Evolutionary conservation across 2,329 filamentous ascomycete species (phyloP).

Genomic region (Alternaria ventricosa): DNA sequence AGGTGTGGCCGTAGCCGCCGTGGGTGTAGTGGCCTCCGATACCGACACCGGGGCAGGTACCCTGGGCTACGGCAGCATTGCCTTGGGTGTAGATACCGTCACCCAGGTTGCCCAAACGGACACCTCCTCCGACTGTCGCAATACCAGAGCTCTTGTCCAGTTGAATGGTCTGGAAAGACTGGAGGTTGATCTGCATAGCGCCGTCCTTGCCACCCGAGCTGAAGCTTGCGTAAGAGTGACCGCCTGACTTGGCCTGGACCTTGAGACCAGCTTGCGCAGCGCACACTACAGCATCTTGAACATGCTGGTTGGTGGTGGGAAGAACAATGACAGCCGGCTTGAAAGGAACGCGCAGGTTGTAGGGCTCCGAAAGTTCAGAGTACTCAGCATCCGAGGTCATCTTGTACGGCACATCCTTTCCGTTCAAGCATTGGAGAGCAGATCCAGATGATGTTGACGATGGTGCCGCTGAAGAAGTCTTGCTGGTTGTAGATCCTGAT

Average conservation of each 20-base stretch:
- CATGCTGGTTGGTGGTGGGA: constrained; percentile 60
- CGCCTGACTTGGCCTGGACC: constrained; percentile 68
- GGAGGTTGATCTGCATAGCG: constrained; percentile 57
- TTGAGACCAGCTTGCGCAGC: constrained; percentile 58
- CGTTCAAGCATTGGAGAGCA: constrained; percentile 38
- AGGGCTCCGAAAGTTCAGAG: constrained; percentile 40
- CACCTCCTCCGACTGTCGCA: constrained; percentile 57
- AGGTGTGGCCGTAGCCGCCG: constrained; percentile 46
- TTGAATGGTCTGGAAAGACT: constrained; percentile 53
- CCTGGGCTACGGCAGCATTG: constrained; percentile 55
- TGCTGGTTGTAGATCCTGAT: constrained; percentile 18
- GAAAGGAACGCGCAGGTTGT: constrained; percentile 46
- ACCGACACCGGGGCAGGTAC: constrained; percentile 59
- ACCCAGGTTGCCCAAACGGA: constrained; percentile 54
- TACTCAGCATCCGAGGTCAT: constrained; percentile 35
- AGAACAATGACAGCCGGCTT: constrained; percentile 64
- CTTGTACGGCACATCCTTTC: constrained; percentile 43
- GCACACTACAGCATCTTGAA: constrained; percentile 65
- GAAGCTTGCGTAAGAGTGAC: constrained; percentile 67
- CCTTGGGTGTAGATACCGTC: constrained; percentile 44
- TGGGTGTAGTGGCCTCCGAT: constrained; percentile 47
- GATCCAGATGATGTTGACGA: constrained; percentile 16
- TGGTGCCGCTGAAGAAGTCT: constrained; percentile 22
- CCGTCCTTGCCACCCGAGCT: constrained; percentile 59
- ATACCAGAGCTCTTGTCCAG: constrained; percentile 51